phyloP scores from a whole-genome alignment of 228 moss, liverwort and hornwort genomes.

The Sphagnum magellanicum region DNA sequence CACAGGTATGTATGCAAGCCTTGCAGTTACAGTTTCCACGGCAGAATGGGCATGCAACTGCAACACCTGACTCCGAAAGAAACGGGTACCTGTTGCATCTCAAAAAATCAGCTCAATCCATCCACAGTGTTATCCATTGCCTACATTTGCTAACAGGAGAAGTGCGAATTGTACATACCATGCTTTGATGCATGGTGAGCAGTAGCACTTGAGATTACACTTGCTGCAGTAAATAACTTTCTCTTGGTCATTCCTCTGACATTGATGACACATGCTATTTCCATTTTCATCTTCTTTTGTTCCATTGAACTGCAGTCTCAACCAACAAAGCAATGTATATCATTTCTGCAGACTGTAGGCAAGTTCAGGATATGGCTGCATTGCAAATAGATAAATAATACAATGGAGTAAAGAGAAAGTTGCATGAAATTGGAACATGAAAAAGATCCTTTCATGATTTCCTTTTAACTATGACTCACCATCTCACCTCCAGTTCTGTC shows the following conservation, averaged over 20 bases:
- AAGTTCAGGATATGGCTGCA: not conserved
- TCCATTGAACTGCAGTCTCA: conserved; percentile 14
- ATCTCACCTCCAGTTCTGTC: too few relatives aligned
- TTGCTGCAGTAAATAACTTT: conserved; percentile 58
- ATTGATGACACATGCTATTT: conserved; percentile 89
- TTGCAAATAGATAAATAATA: not conserved
- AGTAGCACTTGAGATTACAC: conserved; percentile 71
- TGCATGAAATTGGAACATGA: too few relatives aligned
- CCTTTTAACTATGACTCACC: too few relatives aligned
- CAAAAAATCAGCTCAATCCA: not conserved
- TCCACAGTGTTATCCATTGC: not conserved
- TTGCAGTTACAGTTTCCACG: conserved; percentile 94
- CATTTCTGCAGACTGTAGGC: not conserved
- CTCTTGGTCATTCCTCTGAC: conserved; percentile 73
- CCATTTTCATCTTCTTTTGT: conserved; percentile 32
- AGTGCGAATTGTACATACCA: conserved; percentile 38
- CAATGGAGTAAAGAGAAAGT: too few relatives aligned
- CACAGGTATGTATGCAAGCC: conserved; percentile 68
- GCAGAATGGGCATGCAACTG: conserved; percentile 67
- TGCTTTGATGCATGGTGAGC: conserved; percentile 57
- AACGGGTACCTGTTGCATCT: conserved; percentile 60
- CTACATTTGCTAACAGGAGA: not conserved
- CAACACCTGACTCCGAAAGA: conserved; percentile 47
- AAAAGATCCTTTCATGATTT: too few relatives aligned
- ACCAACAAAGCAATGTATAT: not conserved